Conservation (phyloP, 2,329 filamentous ascomycete species). For the Clonostachys sp. region DNA sequence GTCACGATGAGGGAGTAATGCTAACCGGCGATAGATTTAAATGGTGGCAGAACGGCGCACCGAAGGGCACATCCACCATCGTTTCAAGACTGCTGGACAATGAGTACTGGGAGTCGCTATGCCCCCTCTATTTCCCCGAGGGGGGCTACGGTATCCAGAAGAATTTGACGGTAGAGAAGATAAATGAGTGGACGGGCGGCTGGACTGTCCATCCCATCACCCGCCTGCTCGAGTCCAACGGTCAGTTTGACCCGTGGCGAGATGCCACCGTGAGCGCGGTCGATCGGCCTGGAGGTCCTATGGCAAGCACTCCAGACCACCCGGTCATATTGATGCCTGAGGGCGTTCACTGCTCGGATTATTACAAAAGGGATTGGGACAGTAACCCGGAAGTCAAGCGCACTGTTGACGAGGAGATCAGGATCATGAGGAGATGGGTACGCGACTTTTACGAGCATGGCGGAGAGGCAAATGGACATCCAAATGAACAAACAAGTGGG, state of each 20-base stretch:
- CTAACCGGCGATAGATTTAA: slow-evolving; percentile 8
- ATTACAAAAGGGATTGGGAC: no score
- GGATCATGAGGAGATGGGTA: no score
- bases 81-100: slow-evolving; percentile 44
- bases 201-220: slow-evolving; percentile 47
- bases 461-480: no score
- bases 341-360: slow-evolving; percentile 41
- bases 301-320: slow-evolving; percentile 35
- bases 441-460: no score
- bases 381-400: no score
- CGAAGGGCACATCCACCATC: slow-evolving; percentile 32
- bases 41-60: slow-evolving; percentile 33
- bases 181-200: slow-evolving; percentile 51
- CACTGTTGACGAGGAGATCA: no score
- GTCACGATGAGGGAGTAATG: neutral
- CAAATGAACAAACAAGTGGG: no score
- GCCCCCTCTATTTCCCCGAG: slow-evolving; percentile 49
- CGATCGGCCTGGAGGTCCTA: slow-evolving; percentile 48
- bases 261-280: slow-evolving; percentile 47
- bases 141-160: slow-evolving; percentile 43
- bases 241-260: slow-evolving; percentile 56
- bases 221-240: slow-evolving; percentile 54
- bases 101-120: slow-evolving; percentile 52
- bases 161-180: slow-evolving; percentile 37
- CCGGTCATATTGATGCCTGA: slow-evolving; percentile 49